A percentile compares a stretch with the other conserved stretches of the same genome.
Conservation (phyloP, 352 stramenopile genomes). For the Globisporangium spinosum region DNA sequence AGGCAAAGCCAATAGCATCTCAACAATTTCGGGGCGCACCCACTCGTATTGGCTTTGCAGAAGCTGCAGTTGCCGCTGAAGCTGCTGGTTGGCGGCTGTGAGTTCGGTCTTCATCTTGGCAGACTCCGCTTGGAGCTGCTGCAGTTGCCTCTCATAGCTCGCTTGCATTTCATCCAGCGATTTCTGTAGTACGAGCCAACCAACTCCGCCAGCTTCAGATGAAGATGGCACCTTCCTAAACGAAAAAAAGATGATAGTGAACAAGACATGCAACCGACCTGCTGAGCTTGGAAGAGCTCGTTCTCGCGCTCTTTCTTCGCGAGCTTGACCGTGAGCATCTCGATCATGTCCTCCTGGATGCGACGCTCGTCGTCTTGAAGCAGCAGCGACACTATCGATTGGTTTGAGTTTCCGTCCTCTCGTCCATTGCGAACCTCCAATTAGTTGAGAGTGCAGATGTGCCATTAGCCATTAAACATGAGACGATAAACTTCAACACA, state of each 20-base stretch:
- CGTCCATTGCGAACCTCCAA: slow-evolving; percentile 33
- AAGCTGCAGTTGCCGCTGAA: slow-evolving; percentile 35
- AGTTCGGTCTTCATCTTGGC: slow-evolving; percentile 21
- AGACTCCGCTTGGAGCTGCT: slow-evolving; percentile 29
- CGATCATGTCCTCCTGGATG: slow-evolving; percentile 55
- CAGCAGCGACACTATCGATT: slow-evolving; percentile 16
- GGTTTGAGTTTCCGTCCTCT: slow-evolving; percentile 19
- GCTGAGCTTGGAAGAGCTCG: slow-evolving; percentile 42
- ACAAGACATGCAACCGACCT: slow-evolving; percentile 7
- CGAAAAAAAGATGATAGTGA: no score
- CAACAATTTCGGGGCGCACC: slow-evolving; percentile 18
- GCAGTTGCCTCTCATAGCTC: slow-evolving; percentile 24
- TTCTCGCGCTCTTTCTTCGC: slow-evolving; percentile 63
- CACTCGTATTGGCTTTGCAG: slow-evolving; percentile 37
- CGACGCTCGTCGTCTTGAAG: slow-evolving; percentile 44
- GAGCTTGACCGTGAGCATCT: slow-evolving; percentile 59
- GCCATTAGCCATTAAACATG: neutral
- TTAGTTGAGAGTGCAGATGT: neutral
- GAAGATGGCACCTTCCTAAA: no score
- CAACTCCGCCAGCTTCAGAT: no score
- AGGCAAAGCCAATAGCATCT: neutral
- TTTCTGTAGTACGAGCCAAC: neutral
- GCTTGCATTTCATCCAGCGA: slow-evolving; percentile 17
- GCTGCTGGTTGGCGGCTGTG: slow-evolving; percentile 31
- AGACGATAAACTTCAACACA: neutral